These are phyloP conservation scores for Peterozyma toletana DNA, from an alignment of 805 yeast genomes.

Conservation along the genomic window DNA sequence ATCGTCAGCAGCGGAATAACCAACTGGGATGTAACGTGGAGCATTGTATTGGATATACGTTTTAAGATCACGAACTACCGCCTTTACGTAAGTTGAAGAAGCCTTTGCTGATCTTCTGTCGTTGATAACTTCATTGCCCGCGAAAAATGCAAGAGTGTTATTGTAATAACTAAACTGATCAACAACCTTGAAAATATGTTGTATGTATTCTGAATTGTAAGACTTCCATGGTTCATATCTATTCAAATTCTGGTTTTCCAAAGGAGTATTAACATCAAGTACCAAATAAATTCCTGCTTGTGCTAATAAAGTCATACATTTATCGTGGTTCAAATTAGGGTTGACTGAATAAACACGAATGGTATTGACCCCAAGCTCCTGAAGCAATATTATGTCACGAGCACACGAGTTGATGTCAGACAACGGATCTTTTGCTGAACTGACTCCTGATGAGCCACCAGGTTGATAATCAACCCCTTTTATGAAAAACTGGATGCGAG, in stretches of 20 bases:
- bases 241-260: slow-evolving; percentile 70
- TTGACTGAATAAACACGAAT: slow-evolving; percentile 83
- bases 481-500: slow-evolving; percentile 49
- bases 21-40: slow-evolving; percentile 74
- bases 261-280: slow-evolving; percentile 86
- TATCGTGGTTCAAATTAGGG: slow-evolving; percentile 75
- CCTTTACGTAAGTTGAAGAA: slow-evolving; percentile 75
- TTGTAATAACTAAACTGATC: slow-evolving; percentile 79
- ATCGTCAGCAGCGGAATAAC: slow-evolving; percentile 96
- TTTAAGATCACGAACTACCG: slow-evolving; percentile 76
- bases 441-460: slow-evolving; percentile 81
- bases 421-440: slow-evolving; percentile 58
- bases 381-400: slow-evolving; percentile 75
- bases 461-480: slow-evolving; percentile 95
- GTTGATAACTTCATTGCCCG: slow-evolving; percentile 87
- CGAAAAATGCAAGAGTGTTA: slow-evolving; percentile 85
- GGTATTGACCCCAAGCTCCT: slow-evolving; percentile 80
- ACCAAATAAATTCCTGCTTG: slow-evolving; percentile 89
- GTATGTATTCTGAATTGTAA: slow-evolving; percentile 62
- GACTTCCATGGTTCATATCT: slow-evolving; percentile 93
- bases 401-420: slow-evolving; percentile 69
- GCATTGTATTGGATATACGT: slow-evolving; percentile 51
- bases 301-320: slow-evolving; percentile 87
- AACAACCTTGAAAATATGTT: slow-evolving; percentile 71
- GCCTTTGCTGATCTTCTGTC: slow-evolving; percentile 62